Evolutionary conservation across 768 basidiomycete species (phyloP).

Genomic region (Lactarius psammicola): DNA sequence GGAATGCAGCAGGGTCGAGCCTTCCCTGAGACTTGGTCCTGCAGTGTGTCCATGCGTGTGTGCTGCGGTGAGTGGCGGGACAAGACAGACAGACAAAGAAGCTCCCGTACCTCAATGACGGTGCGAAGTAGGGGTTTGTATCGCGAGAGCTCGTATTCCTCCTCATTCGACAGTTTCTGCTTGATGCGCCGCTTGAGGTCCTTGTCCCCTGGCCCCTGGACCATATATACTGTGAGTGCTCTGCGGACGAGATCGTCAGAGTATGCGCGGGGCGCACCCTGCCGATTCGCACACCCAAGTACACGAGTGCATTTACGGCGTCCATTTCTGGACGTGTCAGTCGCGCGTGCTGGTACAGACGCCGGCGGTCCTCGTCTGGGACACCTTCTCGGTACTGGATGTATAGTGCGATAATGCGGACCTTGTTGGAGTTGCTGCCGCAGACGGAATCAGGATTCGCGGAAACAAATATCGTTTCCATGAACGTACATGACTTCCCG

Average conservation of each 20-base stretch:
- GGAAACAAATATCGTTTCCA: background rate
- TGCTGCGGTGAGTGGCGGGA: background rate
- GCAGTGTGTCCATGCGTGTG: background rate
- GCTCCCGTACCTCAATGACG: constrained; percentile 72
- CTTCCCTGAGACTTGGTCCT: constrained; percentile 85
- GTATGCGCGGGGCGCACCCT: constrained; percentile 56
- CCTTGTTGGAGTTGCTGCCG: constrained; percentile 82
- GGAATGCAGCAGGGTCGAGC: constrained; percentile 78
- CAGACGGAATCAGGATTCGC: constrained; percentile 20
- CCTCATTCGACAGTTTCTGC: constrained; percentile 70
- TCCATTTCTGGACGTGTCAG: constrained; percentile 88
- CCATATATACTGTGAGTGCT: background rate
- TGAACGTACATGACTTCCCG: constrained; percentile 67
- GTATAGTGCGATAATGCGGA: constrained; percentile 93
- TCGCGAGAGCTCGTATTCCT: constrained; percentile 95
- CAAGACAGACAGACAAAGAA: constrained; percentile 1
- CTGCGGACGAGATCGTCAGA: background rate
- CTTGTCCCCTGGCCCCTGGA: constrained; percentile 68
- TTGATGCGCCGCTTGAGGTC: constrained; percentile 81
- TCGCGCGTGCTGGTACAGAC: constrained; percentile 93
- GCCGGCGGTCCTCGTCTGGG: constrained; percentile 94
- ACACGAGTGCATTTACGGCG: constrained; percentile 81
- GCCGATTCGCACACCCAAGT: constrained; percentile 79
- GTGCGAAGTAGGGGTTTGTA: constrained; percentile 82
- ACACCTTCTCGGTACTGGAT: constrained; percentile 95